Conservation (phyloP, 371 early-diverging fungal genomes). For the Mortierella sp. region DNA sequence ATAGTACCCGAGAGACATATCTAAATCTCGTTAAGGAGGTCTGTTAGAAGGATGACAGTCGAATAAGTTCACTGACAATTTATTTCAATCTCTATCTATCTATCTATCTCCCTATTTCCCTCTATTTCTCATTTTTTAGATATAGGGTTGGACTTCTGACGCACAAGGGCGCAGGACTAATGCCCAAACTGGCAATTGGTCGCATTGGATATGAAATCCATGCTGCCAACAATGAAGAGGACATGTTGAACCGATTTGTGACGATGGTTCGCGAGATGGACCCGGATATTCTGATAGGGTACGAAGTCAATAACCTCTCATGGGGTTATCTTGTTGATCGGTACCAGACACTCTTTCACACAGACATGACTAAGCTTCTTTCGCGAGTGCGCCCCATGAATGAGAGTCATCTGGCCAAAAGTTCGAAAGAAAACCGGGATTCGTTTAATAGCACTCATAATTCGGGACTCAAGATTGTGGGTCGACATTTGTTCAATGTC, state of each 20-base stretch:
- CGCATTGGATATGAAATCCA: conserved; percentile 23
- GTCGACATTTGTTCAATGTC: conserved; percentile 87
- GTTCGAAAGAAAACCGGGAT: conserved; percentile 32
- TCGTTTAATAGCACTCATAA: conserved; percentile 58
- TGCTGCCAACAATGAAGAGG: conserved; percentile 56
- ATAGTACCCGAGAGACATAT: too few relatives aligned
- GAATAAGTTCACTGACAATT: background rate
- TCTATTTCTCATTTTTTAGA: conserved; percentile 8
- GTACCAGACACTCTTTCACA: conserved; percentile 20
- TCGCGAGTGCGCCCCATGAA: conserved; percentile 19
- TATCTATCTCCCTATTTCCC: too few relatives aligned
- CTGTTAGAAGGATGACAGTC: too few relatives aligned
- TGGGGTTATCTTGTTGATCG: conserved; percentile 92
- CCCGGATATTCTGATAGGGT: conserved; percentile 90
- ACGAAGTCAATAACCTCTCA: conserved; percentile 83
- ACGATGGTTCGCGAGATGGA: conserved; percentile 68
- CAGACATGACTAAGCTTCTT: conserved; percentile 46
- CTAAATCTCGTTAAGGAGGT: too few relatives aligned
- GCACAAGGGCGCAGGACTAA: conserved; percentile 23
- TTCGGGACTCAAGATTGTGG: conserved; percentile 68
- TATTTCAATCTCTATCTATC: background rate
- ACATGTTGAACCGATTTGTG: conserved; percentile 62
- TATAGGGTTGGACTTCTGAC: conserved; percentile 39
- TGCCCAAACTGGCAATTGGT: conserved; percentile 17
- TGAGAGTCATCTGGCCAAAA: conserved; percentile 52